Base-by-base conservation (phyloP, 495 filamentous ascomycete species). In the Penicillium tannophilum region DNA sequence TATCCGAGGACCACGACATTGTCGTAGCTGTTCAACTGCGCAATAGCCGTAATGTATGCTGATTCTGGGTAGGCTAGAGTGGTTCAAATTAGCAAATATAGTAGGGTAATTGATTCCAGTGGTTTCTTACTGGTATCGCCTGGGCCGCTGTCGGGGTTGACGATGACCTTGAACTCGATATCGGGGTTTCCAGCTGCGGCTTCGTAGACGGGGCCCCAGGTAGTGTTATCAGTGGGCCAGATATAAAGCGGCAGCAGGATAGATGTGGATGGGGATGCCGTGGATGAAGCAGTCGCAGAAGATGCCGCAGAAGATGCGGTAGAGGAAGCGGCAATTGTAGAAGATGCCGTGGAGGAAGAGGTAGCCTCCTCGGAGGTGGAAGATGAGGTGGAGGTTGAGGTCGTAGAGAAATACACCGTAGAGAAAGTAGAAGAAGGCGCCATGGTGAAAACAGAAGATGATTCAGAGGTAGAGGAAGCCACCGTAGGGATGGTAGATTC, bases 191-290 rank as follows among this genome's bases (percentile, higher is more conserved):
- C 46, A 9, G 55, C 33, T 19, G 80, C 67, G 30, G 68, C 67
- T 3, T 72, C 59, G 47, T 74, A 72, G 52, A 78, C 68, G 20
- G 77, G 68, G 11, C 56, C 47, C 82, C 82, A 84, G 46, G 70
- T 70, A n/a, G 60, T 63, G 26, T 61, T 63, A n/a, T 46, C 50
- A 7, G 57, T 61, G 2, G 82, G 82, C 64, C 78, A 83, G 39
- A 72, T 54, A 62, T 84, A 84, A 19, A 85, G 68, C 3, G 82
- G 81, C 23, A 82, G 63, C 30, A 84, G 59, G 30, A 84, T 62
- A 28, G 69, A 36, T 2, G 54, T 56, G 12, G 54, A 48, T 36
- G 33, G 33, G 33, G 33, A 36, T 17, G 16, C 39, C 4, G 39
- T 41, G 6, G 39, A 41, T 41, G 39, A 41, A 41, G 39, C 39